Conservation (phyloP, 345 rosid species). For the Acer campestre region DNA sequence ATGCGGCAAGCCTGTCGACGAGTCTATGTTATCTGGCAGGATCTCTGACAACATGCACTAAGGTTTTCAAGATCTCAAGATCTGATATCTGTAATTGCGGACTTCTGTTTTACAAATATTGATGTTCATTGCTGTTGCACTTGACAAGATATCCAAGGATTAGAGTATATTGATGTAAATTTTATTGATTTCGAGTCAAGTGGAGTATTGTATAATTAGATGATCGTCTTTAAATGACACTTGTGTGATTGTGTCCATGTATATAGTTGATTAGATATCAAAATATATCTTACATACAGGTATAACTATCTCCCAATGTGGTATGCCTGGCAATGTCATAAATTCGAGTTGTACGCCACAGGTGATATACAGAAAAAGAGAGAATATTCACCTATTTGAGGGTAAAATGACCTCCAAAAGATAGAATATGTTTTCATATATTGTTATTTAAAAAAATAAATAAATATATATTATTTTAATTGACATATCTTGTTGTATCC, state of each 20-base stretch:
- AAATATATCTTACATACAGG: too few species aligned
- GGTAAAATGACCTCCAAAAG: too few species aligned
- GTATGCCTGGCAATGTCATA: too few species aligned
- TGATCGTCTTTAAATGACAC: background rate
- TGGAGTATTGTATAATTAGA: background rate
- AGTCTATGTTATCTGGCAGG: conserved; percentile 46
- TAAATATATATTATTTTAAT: too few species aligned
- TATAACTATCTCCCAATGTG: too few species aligned
- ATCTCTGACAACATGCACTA: conserved; percentile 17
- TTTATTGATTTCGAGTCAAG: background rate
- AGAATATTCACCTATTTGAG: too few species aligned
- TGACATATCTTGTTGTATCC: too few species aligned
- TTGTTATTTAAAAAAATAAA: too few species aligned
- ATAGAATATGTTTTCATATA: too few species aligned
- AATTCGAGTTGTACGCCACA: too few species aligned
- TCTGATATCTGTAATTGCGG: background rate
- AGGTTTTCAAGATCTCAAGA: background rate
- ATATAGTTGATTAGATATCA: background rate
- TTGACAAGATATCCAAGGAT: background rate
- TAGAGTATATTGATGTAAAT: background rate
- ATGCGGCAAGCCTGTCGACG: conserved; percentile 54
- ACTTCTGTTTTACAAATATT: background rate
- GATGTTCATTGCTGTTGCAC: background rate
- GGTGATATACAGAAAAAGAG: too few species aligned
- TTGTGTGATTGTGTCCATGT: background rate